Evolutionary conservation across 1,139 yeast species (phyloP), one percentile per base, ranked within the genome.

Genomic region (Candida labiduridarum): DNA sequence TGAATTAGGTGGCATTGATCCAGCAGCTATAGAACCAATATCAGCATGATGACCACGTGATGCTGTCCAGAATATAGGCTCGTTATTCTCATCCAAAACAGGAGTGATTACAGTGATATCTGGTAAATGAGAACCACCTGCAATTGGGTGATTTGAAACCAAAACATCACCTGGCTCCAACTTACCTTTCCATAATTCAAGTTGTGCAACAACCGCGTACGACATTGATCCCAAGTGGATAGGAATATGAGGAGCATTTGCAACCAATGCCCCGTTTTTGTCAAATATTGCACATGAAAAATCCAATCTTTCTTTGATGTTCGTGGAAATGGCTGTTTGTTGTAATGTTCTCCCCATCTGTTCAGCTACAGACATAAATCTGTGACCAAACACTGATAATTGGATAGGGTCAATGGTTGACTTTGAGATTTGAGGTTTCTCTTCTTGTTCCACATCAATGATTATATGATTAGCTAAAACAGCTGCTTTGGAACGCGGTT

Each of bases 151-250:
- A 61, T 88, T 88, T 1, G 91, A 82, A 5, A 87, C 85, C 31
- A 88, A 66, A 1, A 87, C 94, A 67, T 87, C 95, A 25, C 95
- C 95, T 9, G 80, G 83, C 50, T 79, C 69, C 54, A 82, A 64
- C 40, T 79, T 71, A 11, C 83, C 87, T 51, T 79, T 69, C 91
- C 94, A 87, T 33, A 81, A 52, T 41, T 82, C 74, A 39, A 80
- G 79, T 65, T 87, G 94, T 9, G 82, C 84, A 48, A 80, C 78
- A 9, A 87, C 89, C n/a, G 92, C 90, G 47, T 87, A 84, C 1
- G 92, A 85, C 96, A 89, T 89, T 3, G 96, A 89, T 1, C 96
- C 96, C 53, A 89, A 70, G 64, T 89, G 96, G 41, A 88, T 92
- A 0, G 96, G 96, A 47, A 89, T 88, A 66, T 89, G 95, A 0